phyloP scores from a whole-genome alignment of 495 filamentous ascomycete genomes.

The Friedmanniomyces endolithicus region DNA sequence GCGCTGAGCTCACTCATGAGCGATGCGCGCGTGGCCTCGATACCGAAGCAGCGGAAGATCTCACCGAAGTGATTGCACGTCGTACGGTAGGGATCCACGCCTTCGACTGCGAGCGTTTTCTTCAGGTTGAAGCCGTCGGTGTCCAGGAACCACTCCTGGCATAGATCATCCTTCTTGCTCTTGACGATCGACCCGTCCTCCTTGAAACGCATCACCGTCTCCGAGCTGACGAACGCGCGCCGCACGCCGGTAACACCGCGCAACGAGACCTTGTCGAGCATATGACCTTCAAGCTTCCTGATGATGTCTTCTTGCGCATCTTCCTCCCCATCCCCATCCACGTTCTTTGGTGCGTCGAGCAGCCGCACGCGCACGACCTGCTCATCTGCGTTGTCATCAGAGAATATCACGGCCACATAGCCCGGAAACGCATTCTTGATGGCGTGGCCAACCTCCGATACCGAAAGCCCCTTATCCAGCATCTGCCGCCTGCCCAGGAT shows the following conservation, averaged over 20 bases:
- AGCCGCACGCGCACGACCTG: constrained; percentile 89
- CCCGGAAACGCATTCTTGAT: constrained; percentile 80
- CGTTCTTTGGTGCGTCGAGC: constrained; percentile 46
- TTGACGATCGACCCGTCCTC: constrained; percentile 58
- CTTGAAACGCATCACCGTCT: constrained; percentile 46
- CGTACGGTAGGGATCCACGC: constrained; percentile 79
- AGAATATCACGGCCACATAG: constrained; percentile 88
- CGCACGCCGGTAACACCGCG: constrained; percentile 82
- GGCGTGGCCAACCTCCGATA: constrained; percentile 80
- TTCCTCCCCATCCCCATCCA: constrained; percentile 61
- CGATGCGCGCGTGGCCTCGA: constrained; percentile 79
- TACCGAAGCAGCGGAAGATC: constrained; percentile 84
- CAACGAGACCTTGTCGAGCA: constrained; percentile 78
- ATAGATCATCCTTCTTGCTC: constrained; percentile 54
- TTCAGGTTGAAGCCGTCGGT: constrained; percentile 78
- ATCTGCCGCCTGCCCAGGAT: constrained; percentile 86
- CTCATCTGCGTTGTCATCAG: constrained; percentile 93
- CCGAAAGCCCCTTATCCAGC: constrained; percentile 82
- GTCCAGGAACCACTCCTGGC: constrained; percentile 89
- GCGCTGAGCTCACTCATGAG: constrained; percentile 76
- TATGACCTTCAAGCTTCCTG: constrained; percentile 78
- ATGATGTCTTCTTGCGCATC: constrained; percentile 84
- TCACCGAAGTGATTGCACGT: constrained; percentile 93
- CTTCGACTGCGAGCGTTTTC: constrained; percentile 70
- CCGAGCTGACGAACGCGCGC: constrained; percentile 82